Evolutionary conservation across 768 basidiomycete species (phyloP).

Genomic region (Suillus brevipes): DNA sequence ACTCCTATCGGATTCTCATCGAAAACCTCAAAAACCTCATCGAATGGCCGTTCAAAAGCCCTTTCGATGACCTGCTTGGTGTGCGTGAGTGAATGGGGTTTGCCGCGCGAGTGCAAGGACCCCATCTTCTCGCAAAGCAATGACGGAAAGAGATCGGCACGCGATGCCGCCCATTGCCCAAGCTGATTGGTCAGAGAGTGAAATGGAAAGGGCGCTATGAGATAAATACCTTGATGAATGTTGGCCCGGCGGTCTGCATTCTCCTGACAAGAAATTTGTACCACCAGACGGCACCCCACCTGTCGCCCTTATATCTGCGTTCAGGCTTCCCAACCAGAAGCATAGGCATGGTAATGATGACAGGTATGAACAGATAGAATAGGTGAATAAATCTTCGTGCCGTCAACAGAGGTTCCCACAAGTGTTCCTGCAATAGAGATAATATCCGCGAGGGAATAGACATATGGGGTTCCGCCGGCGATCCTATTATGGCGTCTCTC

Average conservation of each 20-base stretch:
- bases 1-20: conserved; percentile 88
- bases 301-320: conserved; percentile 62
- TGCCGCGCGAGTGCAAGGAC: conserved; percentile 84
- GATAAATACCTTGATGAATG: conserved; percentile 84
- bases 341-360: conserved; percentile 83
- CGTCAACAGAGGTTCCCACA: conserved; percentile 88
- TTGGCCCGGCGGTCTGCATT: conserved; percentile 96
- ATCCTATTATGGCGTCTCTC: conserved; percentile 48
- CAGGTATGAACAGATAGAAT: conserved; percentile 81
- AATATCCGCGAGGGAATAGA: conserved; percentile 46
- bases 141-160: conserved; percentile 90
- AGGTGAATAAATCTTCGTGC: conserved; percentile 82
- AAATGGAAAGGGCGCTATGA: conserved; percentile 10
- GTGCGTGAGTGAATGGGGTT: conserved; percentile 75
- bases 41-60: conserved; percentile 82
- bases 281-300: conserved; percentile 98
- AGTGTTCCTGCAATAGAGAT: conserved; percentile 49
- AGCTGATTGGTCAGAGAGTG: conserved; percentile 48
- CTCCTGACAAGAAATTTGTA: conserved; percentile 82
- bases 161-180: conserved; percentile 97
- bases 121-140: conserved; percentile 83
- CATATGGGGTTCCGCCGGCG: conserved; percentile 63
- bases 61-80: conserved; percentile 80
- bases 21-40: conserved; percentile 90
- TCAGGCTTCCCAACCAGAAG: conserved; percentile 66